Base-by-base conservation (phyloP, 345 rosid genomes). In the Anacardium occidentale region DNA sequence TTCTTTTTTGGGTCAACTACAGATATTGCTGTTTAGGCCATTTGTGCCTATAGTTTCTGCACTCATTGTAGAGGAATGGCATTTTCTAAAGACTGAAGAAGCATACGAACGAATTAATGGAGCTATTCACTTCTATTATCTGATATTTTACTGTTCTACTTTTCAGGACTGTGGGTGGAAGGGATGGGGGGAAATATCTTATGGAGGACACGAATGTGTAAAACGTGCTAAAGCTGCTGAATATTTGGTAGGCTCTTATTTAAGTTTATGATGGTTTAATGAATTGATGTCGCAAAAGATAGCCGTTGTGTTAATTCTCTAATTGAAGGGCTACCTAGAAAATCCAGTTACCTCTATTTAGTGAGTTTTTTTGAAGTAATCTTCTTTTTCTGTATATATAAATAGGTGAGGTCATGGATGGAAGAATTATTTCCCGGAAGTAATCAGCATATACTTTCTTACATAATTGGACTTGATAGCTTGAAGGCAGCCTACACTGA, bases 171-270 rank as follows among this genome's bases (percentile, higher is more conserved):
- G 85, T 78, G 98, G 98, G 60, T 94, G 98, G 98, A 71, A 61
- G 59, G 90, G 86, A 74, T 94, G 98, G 98, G 98, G 97, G 61
- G 98, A 94, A 80, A 89, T 94, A 78, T 94, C 98, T 2, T 94
- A 94, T 83, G 96, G 95, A 75, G 98, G 98, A 64, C 75, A 81
- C 69, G 84, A 82, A 75, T 84, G 91, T 72, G 79, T 90, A 55
- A 77, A 81, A 79, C 94, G 96, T 62, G 94, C 97, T 60, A 82
- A 88, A 75, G 92, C 93, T 70, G 93, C 98, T 69, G 98, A 94
- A 69, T 85, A 81, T 79, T 82, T 94, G 85, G 98, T 94, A 77
- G 50, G 77, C 55, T 17, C 48, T n/a, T 37, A 15, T 25, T 21
- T 22, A 55, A 62, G 21, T 54, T 20, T 8, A 44, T 59, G 21